Evolutionary conservation across 2,329 filamentous ascomycete species (phyloP).

Genomic region (Ceratocystis destructans): DNA sequence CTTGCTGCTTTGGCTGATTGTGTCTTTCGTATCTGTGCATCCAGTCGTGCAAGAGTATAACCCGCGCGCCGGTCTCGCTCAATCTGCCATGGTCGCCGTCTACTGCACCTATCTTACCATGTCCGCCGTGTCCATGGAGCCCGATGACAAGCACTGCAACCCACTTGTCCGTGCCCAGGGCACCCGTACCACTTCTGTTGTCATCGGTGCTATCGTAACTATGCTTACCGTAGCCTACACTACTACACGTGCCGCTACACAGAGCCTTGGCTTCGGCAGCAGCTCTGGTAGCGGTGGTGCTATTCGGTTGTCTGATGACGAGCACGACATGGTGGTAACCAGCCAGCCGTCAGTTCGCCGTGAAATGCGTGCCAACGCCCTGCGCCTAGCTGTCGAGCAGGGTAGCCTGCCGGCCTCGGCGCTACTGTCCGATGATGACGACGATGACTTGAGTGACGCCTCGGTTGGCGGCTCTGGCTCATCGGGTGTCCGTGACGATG

Average conservation of each 20-base stretch:
- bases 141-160: conserved; percentile 86
- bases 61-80: conserved; percentile 84
- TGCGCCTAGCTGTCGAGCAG: conserved; percentile 82
- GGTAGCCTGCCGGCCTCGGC: conserved; percentile 86
- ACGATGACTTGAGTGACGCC: conserved; percentile 40
- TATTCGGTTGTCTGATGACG: conserved; percentile 41
- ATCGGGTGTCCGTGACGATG: conserved; percentile 64
- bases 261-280: conserved; percentile 62
- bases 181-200: conserved; percentile 76
- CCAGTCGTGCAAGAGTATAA: conserved; percentile 84
- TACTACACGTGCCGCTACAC: conserved; percentile 87
- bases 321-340: conserved; percentile 68
- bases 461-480: conserved; percentile 23
- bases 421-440: conserved; percentile 58
- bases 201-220: conserved; percentile 87
- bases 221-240: conserved; percentile 97
- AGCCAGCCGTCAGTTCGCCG: conserved; percentile 67
- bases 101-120: conserved; percentile 99
- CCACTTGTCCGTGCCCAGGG: conserved; percentile 74
- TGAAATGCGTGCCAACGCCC: conserved; percentile 84
- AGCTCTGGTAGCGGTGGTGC: conserved; percentile 24
- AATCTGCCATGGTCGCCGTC: conserved; percentile 89
- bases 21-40: conserved; percentile 78
- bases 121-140: conserved; percentile 97
- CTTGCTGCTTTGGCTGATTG: conserved; percentile 63